phyloP scores from a whole-genome alignment of 441 rosid species.

The Adansonia grandidieri region DNA sequence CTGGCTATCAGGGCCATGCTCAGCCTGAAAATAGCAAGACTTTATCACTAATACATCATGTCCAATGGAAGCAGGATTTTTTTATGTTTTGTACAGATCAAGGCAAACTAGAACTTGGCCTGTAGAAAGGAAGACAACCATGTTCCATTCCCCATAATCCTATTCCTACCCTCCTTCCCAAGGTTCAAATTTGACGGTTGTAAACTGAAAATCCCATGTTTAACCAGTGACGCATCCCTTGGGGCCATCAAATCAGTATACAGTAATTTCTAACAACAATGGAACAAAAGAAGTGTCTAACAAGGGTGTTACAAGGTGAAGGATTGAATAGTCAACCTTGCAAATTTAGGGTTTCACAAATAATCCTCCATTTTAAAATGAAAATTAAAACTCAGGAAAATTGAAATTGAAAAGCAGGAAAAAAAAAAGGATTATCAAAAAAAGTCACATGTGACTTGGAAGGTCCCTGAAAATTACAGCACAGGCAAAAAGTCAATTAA shows the following conservation, averaged over 20 bases:
- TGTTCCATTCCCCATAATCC: neutral
- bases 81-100: neutral
- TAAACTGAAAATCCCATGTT: neutral
- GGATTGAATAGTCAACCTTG: neutral
- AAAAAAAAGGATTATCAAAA: neutral
- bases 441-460: neutral
- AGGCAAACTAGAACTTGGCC: neutral
- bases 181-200: neutral
- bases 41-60: neutral
- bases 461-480: neutral
- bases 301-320: neutral
- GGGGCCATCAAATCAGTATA: neutral
- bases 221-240: neutral
- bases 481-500: neutral
- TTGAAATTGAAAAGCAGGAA: neutral
- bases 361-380: neutral
- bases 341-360: neutral
- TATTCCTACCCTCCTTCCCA: neutral
- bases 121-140: neutral
- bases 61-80: neutral
- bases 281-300: neutral
- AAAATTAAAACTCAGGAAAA: neutral
- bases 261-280: neutral
- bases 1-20: slow-evolving; percentile 97
- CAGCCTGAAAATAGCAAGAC: slow-evolving; percentile 62